A percentile compares a stretch with the other conserved stretches of the same genome.
phyloP scores from a whole-genome alignment of 73 alveolate species.

The Halteria grandinella region DNA sequence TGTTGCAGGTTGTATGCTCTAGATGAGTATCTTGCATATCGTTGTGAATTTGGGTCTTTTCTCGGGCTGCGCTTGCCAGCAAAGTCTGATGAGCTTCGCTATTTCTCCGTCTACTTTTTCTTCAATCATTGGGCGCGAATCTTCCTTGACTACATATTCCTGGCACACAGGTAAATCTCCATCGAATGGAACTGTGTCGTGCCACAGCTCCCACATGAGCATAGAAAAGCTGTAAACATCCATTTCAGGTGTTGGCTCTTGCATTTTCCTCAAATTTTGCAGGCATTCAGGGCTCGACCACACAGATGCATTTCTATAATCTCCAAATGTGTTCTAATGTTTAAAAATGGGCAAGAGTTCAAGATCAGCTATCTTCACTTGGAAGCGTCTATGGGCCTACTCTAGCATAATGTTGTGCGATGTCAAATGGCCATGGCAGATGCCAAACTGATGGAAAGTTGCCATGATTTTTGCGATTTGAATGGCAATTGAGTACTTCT shows the following conservation, averaged over 20 bases:
- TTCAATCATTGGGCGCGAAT: slow-evolving; percentile 32
- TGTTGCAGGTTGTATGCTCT: too few species aligned
- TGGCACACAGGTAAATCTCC: slow-evolving; percentile 22
- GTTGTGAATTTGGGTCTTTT: slow-evolving; percentile 1
- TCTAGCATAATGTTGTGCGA: slow-evolving; percentile 49
- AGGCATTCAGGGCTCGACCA: slow-evolving; percentile 82
- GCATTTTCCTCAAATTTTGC: slow-evolving; percentile 27
- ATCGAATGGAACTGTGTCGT: slow-evolving; percentile 74
- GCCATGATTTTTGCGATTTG: slow-evolving; percentile 14
- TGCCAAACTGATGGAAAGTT: slow-evolving; percentile 3
- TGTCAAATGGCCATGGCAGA: slow-evolving; percentile 49
- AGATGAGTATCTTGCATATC: too few species aligned
- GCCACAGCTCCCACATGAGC: slow-evolving; percentile 81
- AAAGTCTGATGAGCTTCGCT: slow-evolving; percentile 12
- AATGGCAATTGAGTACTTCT: slow-evolving; percentile 16
- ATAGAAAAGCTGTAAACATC: slow-evolving; percentile 81
- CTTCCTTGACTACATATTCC: slow-evolving; percentile 33
- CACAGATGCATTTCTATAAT: slow-evolving; percentile 64
- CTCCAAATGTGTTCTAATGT: slow-evolving; percentile 68
- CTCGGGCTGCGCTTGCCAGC: slow-evolving; percentile 42
- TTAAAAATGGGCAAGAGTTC: slow-evolving; percentile 68
- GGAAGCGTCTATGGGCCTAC: background rate
- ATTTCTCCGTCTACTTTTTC: slow-evolving; percentile 12
- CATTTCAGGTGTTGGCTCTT: slow-evolving; percentile 62
- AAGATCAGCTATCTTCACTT: slow-evolving; percentile 63